phyloP scores from a whole-genome alignment of 768 basidiomycete genomes.

The Neoboletus magnificus region DNA sequence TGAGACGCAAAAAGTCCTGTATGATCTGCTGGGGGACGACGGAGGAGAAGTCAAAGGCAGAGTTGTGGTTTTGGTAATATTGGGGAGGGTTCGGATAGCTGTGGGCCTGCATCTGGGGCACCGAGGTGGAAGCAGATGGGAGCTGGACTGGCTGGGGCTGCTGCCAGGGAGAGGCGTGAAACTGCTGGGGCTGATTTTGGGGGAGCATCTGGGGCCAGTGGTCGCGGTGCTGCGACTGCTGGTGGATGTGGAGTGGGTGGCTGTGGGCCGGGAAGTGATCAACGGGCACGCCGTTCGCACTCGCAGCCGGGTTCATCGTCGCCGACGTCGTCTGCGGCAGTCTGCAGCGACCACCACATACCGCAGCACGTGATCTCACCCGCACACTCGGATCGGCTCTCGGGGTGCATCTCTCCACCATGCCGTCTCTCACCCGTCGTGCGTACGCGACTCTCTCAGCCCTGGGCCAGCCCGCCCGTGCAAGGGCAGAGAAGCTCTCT shows the following conservation, averaged over 20 bases:
- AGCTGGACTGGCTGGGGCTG: slow-evolving; percentile 34
- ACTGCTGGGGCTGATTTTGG: slow-evolving; percentile 25
- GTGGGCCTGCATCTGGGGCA: slow-evolving; percentile 21
- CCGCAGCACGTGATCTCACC: slow-evolving; percentile 13
- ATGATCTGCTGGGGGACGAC: slow-evolving; percentile 50
- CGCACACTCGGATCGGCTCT: slow-evolving; percentile 3
- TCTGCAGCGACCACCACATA: no score
- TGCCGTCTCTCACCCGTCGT: slow-evolving; percentile 5
- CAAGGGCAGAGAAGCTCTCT: slow-evolving; percentile 68
- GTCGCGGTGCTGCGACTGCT: slow-evolving; percentile 20
- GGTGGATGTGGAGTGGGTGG: slow-evolving; percentile 18
- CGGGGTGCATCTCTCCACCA: neutral
- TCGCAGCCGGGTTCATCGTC: slow-evolving; percentile 19
- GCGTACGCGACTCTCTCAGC: slow-evolving; percentile 49
- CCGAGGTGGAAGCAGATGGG: slow-evolving; percentile 32
- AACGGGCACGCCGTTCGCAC: slow-evolving; percentile 13
- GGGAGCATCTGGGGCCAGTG: slow-evolving; percentile 25
- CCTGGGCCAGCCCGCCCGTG: slow-evolving; percentile 51
- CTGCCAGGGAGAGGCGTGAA: slow-evolving; percentile 31
- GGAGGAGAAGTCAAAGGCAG: slow-evolving; percentile 33
- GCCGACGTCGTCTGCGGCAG: neutral
- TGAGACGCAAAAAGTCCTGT: slow-evolving; percentile 54
- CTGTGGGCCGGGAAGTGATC: slow-evolving; percentile 13
- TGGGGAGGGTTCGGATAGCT: slow-evolving; percentile 16
- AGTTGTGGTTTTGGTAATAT: slow-evolving; percentile 14